phyloP scores from a whole-genome alignment of 768 basidiomycete genomes.

The Hirschioporus abietinus region DNA sequence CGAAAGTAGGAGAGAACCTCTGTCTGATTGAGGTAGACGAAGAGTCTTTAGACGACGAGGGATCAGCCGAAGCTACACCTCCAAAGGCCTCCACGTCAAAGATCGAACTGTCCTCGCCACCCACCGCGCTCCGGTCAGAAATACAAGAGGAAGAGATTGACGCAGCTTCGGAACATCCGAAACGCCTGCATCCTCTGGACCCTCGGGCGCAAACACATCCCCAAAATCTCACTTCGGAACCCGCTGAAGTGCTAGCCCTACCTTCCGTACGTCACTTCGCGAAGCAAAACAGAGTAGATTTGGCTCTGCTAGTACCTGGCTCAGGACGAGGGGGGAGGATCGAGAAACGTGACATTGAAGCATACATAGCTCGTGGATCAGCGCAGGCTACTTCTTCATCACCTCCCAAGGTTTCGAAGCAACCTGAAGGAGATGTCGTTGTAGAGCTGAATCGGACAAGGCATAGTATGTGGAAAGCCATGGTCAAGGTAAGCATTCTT shows the following conservation, averaged over 20 bases:
- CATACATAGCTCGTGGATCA: constrained; percentile 36
- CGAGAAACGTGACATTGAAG: constrained; percentile 69
- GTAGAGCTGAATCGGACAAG: constrained; percentile 75
- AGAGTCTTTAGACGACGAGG: constrained; percentile 29
- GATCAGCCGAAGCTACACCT: constrained; percentile 16
- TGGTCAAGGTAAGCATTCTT: constrained; percentile 58
- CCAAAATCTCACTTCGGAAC: constrained; percentile 10
- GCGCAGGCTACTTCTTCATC: constrained; percentile 13
- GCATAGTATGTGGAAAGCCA: constrained; percentile 85
- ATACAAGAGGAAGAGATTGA: background rate
- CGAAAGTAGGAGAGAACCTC: constrained; percentile 74
- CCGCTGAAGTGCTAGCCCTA: constrained; percentile 50
- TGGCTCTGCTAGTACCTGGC: constrained; percentile 52
- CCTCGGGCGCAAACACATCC: constrained; percentile 34
- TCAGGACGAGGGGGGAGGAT: constrained; percentile 73
- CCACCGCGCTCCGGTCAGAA: background rate
- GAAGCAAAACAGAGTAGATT: constrained; percentile 55
- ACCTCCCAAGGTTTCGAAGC: constrained; percentile 12
- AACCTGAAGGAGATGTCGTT: constrained; percentile 39
- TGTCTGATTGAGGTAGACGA: constrained; percentile 81
- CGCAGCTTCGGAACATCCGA: constrained; percentile 7
- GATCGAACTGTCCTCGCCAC: background rate
- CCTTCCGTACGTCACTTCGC: constrained; percentile 80
- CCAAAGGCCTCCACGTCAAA: constrained; percentile 15
- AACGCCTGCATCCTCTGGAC: constrained; percentile 57